Conservation (phyloP, 352 stramenopile genomes). For the Phytophthora capsici region DNA sequence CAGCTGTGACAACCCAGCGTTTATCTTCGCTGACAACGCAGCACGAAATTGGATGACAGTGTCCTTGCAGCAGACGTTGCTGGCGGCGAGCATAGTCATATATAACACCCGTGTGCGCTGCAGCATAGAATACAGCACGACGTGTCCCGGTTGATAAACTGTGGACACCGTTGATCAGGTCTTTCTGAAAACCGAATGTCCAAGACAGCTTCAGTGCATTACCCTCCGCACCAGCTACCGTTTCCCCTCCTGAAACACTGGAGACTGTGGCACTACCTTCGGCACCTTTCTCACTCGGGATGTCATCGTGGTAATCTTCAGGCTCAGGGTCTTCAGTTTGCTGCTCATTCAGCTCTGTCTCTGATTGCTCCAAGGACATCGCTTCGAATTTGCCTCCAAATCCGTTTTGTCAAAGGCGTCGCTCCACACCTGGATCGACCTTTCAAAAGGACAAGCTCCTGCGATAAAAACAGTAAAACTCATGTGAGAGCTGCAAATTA, state of each 20-base stretch:
- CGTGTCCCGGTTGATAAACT: constrained; percentile 73
- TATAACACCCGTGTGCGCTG: constrained; percentile 92
- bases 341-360: constrained; percentile 9
- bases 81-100: constrained; percentile 91
- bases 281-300: background rate
- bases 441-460: background rate
- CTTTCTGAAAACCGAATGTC: constrained; percentile 94
- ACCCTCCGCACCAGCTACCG: constrained; percentile 13
- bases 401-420: constrained; percentile 35
- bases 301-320: constrained; percentile 2
- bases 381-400: constrained; percentile 2
- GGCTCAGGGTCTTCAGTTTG: background rate
- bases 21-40: constrained; percentile 92
- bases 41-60: constrained; percentile 92
- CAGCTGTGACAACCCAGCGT: constrained; percentile 92
- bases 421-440: constrained; percentile 8
- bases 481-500: background rate
- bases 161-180: constrained; percentile 87
- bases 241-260: constrained; percentile 3
- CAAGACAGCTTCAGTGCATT: constrained; percentile 81
- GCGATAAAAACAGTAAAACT: background rate
- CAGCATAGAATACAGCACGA: constrained; percentile 90
- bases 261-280: constrained; percentile 5
- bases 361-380: constrained; percentile 22
- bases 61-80: constrained; percentile 90